phyloP scores from a whole-genome alignment of 108 stramenopile genomes.

The Skeletonema costatum region DNA sequence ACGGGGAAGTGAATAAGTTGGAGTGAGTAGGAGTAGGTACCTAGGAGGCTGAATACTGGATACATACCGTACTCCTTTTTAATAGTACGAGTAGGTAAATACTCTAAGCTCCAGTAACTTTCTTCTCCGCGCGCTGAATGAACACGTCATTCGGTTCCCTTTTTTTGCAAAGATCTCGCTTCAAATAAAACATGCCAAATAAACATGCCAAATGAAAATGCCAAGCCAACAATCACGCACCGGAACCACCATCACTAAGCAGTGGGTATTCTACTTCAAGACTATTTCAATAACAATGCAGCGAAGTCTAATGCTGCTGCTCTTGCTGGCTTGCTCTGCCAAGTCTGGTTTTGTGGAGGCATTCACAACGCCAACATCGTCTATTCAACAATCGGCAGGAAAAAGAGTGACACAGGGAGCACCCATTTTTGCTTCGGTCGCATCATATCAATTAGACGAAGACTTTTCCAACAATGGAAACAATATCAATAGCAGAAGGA shows the following conservation, averaged over 20 bases:
- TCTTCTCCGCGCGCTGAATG: no score
- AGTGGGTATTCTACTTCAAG: no score
- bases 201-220: no score
- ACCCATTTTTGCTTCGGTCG: neutral
- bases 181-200: no score
- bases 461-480: neutral
- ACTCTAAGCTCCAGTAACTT: no score
- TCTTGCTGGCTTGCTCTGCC: neutral
- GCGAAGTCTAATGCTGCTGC: neutral
- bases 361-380: neutral
- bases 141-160: no score
- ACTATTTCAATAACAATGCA: neutral
- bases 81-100: no score
- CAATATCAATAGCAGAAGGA: neutral
- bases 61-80: no score
- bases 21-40: neutral
- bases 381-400: neutral
- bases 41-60: no score
- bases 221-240: no score
- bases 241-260: no score
- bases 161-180: no score
- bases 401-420: neutral
- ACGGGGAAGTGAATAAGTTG: conserved; percentile 64
- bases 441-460: neutral
- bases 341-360: neutral